phyloP scores from a whole-genome alignment of 2,329 filamentous ascomycete species.

The Aspergillus neoniger region DNA sequence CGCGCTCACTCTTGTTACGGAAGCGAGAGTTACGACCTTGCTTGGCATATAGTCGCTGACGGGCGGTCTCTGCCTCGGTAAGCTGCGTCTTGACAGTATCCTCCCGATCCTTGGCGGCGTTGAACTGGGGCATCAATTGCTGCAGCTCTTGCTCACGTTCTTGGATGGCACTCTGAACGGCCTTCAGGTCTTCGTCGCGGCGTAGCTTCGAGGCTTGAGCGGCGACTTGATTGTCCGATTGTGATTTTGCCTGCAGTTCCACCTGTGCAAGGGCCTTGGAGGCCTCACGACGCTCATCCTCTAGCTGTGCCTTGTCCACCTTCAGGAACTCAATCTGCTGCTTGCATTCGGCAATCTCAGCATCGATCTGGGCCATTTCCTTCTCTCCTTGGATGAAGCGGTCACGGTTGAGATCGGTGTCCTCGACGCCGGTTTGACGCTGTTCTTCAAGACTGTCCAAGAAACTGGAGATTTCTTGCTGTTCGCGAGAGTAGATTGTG shows the following conservation, averaged over 20 bases:
- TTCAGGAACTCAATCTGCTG: conserved; percentile 82
- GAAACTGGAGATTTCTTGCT: conserved; percentile 73
- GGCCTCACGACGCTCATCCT: conserved; percentile 82
- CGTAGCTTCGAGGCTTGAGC: conserved; percentile 71
- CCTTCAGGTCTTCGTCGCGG: conserved; percentile 70
- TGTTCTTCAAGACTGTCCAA: conserved; percentile 82
- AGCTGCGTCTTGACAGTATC: conserved; percentile 69
- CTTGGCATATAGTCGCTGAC: conserved; percentile 83
- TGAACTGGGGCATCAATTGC: conserved; percentile 74
- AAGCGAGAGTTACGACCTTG: conserved; percentile 88
- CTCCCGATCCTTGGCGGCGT: conserved; percentile 72
- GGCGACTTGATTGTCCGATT: conserved; percentile 79
- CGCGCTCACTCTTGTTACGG: conserved; percentile 82
- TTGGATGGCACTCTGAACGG: conserved; percentile 72
- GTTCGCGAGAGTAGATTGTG: conserved; percentile 87
- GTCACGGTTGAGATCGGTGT: conserved; percentile 76
- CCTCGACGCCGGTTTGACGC: conserved; percentile 78
- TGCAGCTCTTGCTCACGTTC: conserved; percentile 75
- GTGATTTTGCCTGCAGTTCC: conserved; percentile 78
- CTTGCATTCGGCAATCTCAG: conserved; percentile 75
- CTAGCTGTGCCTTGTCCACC: conserved; percentile 82
- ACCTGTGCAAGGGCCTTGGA: conserved; percentile 79
- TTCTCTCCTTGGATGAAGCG: conserved; percentile 77
- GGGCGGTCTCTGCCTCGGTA: conserved; percentile 71
- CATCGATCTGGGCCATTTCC: conserved; percentile 73